Evolutionary conservation across 208 protist genomes (phyloP).

Genomic region (Porcisia hertigi): DNA sequence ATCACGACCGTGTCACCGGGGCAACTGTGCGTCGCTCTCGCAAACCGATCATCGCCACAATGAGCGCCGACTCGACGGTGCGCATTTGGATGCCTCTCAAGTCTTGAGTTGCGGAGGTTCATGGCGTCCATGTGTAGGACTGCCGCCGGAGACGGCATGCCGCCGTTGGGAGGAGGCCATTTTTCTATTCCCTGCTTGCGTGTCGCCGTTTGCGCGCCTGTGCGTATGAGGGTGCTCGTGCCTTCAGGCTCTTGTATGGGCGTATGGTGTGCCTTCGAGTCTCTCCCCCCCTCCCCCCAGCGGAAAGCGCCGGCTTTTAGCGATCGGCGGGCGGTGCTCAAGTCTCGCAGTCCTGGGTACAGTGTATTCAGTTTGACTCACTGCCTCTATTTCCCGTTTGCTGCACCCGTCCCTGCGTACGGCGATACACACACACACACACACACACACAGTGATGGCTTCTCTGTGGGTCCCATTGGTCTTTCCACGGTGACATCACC

Average conservation of each 20-base stretch:
- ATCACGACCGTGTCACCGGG: conserved; percentile 83
- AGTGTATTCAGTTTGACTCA: background rate
- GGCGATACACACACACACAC: background rate
- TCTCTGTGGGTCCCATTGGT: background rate
- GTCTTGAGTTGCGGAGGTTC: conserved; percentile 5
- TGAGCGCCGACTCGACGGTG: conserved; percentile 83
- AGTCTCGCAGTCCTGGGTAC: background rate
- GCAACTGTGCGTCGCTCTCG: conserved; percentile 65
- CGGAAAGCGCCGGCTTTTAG: background rate
- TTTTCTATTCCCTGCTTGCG: conserved; percentile 14
- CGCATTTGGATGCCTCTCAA: conserved; percentile 83
- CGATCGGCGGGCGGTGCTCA: background rate
- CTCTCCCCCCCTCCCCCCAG: background rate
- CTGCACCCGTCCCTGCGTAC: background rate
- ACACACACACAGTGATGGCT: background rate
- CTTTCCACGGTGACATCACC: background rate
- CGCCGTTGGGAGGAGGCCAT: background rate
- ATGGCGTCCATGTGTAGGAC: conserved; percentile 20
- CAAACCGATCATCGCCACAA: conserved; percentile 83
- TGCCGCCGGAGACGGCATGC: background rate
- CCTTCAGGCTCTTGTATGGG: background rate
- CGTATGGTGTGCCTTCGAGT: background rate
- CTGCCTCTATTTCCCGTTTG: background rate
- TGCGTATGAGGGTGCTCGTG: background rate
- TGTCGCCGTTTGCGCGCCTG: background rate